Evolutionary conservation across 768 basidiomycete species (phyloP), one percentile per base, ranked within the genome.

Genomic region (Filobasidium floriforme): DNA sequence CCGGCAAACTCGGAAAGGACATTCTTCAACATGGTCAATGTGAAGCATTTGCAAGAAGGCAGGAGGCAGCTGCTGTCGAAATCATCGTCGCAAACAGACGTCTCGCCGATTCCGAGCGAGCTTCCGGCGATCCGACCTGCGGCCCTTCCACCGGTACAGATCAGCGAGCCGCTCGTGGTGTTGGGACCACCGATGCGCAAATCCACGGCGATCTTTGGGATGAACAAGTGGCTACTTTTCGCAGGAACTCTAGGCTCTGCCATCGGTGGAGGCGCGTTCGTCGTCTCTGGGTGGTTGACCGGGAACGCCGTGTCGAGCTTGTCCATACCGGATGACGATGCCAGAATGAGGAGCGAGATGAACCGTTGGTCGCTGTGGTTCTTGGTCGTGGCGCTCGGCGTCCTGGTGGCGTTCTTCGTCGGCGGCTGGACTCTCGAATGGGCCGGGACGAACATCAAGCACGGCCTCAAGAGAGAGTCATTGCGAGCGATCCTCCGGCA

Each of bases 321-420:
- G 41, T 66, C 51, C 15, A 71, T 68, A 18, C 64, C 69, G 18
- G 62, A 72, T 49, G 14, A 66, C 19, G 19, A 57, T 7, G 14
- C 44, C n/a, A 51, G 22, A 5, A 66, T 75, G 69, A 44, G 70
- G 19, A 37, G 46, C 2, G 60, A 59, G 15, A 64, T 66, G 1
- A 62, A 73, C 18, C 63, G 66, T n/a, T 76, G 72, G 70, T 69
- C 73, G 1, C 61, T 75, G 18, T 74, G 70, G 70, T 76, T 76
- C 71, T 66, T 76, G 40, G 61, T 74, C 24, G 64, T 75, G 24
- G 70, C 75, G 15, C 40, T 76, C 32, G 68, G 40, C 0, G 66
- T 65, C 24, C 29, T 71, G 22, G 18, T 69, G 12, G 37, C 69
- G 41, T 60, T 64, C 40, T 44, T 29, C 19, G 44, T 37, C 3